Percentiles rank a stretch among this genome's conserved stretches.
These are phyloP conservation scores for Penicillium bialowiezense DNA, from an alignment of 495 filamentous ascomycete genomes.

Conservation along the genomic window DNA sequence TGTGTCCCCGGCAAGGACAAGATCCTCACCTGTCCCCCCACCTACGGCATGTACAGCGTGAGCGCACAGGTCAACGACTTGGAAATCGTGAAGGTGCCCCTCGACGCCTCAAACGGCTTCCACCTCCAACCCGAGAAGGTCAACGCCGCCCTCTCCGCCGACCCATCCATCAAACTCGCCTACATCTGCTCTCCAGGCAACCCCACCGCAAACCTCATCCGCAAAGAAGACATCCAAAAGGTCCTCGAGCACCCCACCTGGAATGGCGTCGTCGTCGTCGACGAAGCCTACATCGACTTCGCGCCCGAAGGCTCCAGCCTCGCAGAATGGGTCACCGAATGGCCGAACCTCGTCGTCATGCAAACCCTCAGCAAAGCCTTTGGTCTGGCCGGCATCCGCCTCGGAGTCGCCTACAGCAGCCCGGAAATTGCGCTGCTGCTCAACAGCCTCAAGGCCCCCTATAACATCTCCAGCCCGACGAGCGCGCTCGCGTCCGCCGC, in stretches of 20 bases:
- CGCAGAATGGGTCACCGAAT: conserved; percentile 90
- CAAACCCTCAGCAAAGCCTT: conserved; percentile 97
- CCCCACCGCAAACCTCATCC: conserved; percentile 76
- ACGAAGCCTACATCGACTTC: conserved; percentile 98
- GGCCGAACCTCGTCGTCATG: conserved; percentile 97
- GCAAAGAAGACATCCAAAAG: conserved; percentile 68
- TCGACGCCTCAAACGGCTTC: conserved; percentile 63
- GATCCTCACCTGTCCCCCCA: conserved; percentile 91
- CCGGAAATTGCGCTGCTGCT: conserved; percentile 67
- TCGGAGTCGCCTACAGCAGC: conserved; percentile 69
- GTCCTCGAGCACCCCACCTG: conserved; percentile 85
- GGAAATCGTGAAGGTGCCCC: conserved; percentile 75
- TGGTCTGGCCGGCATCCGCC: conserved; percentile 87
- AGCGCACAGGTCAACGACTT: conserved; percentile 93
- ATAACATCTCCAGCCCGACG: conserved; percentile 87
- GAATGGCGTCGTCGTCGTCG: conserved; percentile 91
- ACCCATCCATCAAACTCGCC: conserved; percentile 74
- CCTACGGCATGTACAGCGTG: conserved; percentile 97
- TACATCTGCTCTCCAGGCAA: conserved; percentile 96
- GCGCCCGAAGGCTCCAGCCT: conserved; percentile 73
- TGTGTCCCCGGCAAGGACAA: conserved; percentile 83
- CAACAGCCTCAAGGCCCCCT: conserved; percentile 92
- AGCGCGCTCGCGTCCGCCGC: conserved; percentile 76
- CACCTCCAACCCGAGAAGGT: conserved; percentile 68
- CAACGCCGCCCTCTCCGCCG: conserved; percentile 56